Base-by-base conservation (phyloP, 2,329 filamentous ascomycete species). In the Colletotrichum liaoningense region DNA sequence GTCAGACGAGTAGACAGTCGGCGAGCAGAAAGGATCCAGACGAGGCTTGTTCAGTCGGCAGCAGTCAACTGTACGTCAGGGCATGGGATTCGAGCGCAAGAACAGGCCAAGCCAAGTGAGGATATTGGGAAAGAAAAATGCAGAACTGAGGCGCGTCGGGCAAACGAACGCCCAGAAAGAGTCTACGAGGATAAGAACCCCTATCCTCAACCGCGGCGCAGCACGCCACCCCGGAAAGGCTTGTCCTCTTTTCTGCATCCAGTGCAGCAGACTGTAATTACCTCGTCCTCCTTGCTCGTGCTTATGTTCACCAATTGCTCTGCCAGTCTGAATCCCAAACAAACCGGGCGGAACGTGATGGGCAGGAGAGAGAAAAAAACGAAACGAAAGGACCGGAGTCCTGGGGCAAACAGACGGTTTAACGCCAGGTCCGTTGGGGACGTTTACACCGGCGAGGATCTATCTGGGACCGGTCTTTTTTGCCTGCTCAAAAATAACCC, bases 151-250 rank as follows among this genome's bases (percentile, higher is more conserved):
- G 42, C 22, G 35, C 42, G 60, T n/a, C 42, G 65, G 56, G 56
- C 56, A 35, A 33, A 62, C 38, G 28, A 42, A 12, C 6, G 42
- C 30, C 35, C 46, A 64, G 33, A 68, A 38, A 28, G 30, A 71
- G 56, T 60, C 28, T 26, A 70, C 59, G 12, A 71, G 56, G 60
- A 57, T n/a, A 70, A 64, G 8, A 52, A 26, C 42, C 67, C 67
- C 65, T 33, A 56, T 69, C 38, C 55, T 35, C 67, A 60, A 57
- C 55, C 16, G 70, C 70, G 66, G 70, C 70, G 67, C 30, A 42
- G 62, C 33, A 33, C 55, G 38, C 66, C 54, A 62, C 59, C 33
- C 30, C 54, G 70, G 30, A 59, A 64, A 57, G 58, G 65, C 60
- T 55, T 72, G 54, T 9, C 30, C 19, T 54, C 38, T 42, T 46